Base-by-base conservation (phyloP, 805 yeast species). In the Kodamaea kaohsiungensis region DNA sequence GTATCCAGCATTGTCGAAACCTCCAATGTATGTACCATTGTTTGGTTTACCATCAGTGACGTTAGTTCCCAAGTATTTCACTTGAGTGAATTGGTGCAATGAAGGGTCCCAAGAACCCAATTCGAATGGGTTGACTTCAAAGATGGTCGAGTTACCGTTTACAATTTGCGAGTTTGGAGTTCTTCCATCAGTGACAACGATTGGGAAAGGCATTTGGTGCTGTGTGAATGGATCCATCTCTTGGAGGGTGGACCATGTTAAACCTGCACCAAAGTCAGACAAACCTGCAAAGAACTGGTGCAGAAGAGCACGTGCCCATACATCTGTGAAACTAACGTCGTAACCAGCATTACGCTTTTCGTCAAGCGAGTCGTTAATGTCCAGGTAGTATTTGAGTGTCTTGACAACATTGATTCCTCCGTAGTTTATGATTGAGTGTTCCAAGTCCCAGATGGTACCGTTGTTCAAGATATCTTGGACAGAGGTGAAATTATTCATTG, bases 351-450 rank as follows among this genome's bases (percentile, higher is more conserved):
- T 65, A n/a, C 61, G 58, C 56, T 74, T 74, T 27, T 59, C 72
- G 37, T 58, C 57, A 10, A 73, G 58, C 8, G 69, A 70, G 37
- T 65, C 65, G 46, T 61, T 59, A 48, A 73, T 66, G 25, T 59
- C 62, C 43, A 65, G 61, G 54, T 71, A 75, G 61, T 68, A 70
- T 65, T 87, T 89, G 61, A 74, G 86, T 12, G 96, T 92, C 49
- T 78, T 80, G 59, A 83, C 68, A 59, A 85, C 83, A 58, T 85
- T 82, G 51, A 78, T 51, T 85, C 81, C 57, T 81, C 86, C 61
- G 80, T 73, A 60, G 86, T 84, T 52, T 88, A 96, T 74, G 81
- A 88, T 52, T 88, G 96, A 88, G 83, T 87, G 65, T 42, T 63
- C 65, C 53, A 75, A 65, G 58, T 74, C 69, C 80, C 80, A 75